phyloP scores from a whole-genome alignment of 805 yeast species.

The Candida caryicola region DNA sequence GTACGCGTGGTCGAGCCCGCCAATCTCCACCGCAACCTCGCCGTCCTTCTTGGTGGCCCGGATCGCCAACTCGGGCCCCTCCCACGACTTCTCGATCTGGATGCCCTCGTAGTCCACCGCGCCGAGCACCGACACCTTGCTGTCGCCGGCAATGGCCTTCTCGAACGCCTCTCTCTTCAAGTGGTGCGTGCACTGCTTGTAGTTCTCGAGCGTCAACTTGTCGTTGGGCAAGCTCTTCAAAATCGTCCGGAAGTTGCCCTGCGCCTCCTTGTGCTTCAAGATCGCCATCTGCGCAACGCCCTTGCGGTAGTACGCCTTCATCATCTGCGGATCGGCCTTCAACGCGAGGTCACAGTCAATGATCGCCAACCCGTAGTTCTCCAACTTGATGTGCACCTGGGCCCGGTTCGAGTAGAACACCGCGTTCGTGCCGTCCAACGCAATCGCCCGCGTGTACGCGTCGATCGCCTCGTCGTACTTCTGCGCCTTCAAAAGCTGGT shows the following conservation, averaged over 20 bases:
- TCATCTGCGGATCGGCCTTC: slow-evolving; percentile 58
- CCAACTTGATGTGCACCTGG: slow-evolving; percentile 81
- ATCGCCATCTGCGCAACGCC: slow-evolving; percentile 80
- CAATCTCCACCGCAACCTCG: slow-evolving; percentile 28
- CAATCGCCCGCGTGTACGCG: slow-evolving; percentile 72
- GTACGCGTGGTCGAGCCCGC: slow-evolving; percentile 50
- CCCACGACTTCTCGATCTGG: slow-evolving; percentile 51
- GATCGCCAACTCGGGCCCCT: slow-evolving; percentile 56
- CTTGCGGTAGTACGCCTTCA: slow-evolving; percentile 83
- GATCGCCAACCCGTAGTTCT: slow-evolving; percentile 82
- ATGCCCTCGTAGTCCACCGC: slow-evolving; percentile 47
- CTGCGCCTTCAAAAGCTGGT: slow-evolving; percentile 64
- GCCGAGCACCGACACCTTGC: slow-evolving; percentile 48
- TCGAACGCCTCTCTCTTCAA: slow-evolving; percentile 77
- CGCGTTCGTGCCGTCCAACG: slow-evolving; percentile 54
- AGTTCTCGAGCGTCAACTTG: slow-evolving; percentile 57
- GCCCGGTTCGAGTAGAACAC: slow-evolving; percentile 81
- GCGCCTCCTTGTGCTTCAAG: slow-evolving; percentile 71
- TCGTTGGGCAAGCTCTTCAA: slow-evolving; percentile 66
- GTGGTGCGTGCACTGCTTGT: slow-evolving; percentile 60
- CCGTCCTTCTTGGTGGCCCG: slow-evolving; percentile 22
- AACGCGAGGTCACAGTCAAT: slow-evolving; percentile 75
- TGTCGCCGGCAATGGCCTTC: slow-evolving; percentile 78
- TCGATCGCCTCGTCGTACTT: slow-evolving; percentile 64
- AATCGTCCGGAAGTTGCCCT: slow-evolving; percentile 63